A percentile compares a stretch with the other conserved stretches of the same genome.
Conservation (phyloP, 2,329 filamentous ascomycete genomes). For the Fusarium hainanense region DNA sequence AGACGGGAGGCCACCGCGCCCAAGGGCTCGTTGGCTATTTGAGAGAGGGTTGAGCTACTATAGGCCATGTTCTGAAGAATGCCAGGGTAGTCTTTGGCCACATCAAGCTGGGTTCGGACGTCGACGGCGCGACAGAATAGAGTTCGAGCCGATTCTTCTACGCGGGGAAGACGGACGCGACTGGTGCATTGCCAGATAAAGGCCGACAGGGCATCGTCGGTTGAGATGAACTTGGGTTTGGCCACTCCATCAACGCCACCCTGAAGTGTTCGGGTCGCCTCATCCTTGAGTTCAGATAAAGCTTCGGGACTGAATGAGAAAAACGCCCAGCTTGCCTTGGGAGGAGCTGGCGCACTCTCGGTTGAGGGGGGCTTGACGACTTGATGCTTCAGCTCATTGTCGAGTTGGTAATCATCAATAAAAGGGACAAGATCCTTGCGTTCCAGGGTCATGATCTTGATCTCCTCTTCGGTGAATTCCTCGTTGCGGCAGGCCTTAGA, state of each 20-base stretch:
- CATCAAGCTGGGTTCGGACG: constrained; percentile 48
- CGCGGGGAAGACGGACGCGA: constrained; percentile 52
- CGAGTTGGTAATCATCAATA: constrained; percentile 53
- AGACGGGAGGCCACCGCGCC: background rate
- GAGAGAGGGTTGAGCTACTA: background rate
- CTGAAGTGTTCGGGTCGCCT: constrained; percentile 41
- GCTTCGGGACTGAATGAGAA: constrained; percentile 56
- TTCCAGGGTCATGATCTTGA: constrained; percentile 55
- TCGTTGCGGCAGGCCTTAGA: constrained; percentile 60
- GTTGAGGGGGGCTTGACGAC: constrained; percentile 44
- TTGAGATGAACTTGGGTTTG: constrained; percentile 52
- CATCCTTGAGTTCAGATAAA: constrained; percentile 55
- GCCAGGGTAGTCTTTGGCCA: constrained; percentile 54
- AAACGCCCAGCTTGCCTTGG: constrained; percentile 56
- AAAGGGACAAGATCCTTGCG: constrained; percentile 54
- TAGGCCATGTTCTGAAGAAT: background rate
- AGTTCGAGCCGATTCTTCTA: constrained; percentile 41
- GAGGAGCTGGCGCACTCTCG: constrained; percentile 13
- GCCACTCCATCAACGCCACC: background rate
- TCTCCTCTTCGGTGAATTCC: constrained; percentile 58
- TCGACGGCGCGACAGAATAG: constrained; percentile 62
- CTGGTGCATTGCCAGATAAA: constrained; percentile 59
- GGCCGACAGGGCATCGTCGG: constrained; percentile 64
- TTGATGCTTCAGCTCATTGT: constrained; percentile 51
- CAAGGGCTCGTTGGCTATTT: background rate